phyloP scores from a whole-genome alignment of 208 protist species.

The Kentomonas sorsogonicus region DNA sequence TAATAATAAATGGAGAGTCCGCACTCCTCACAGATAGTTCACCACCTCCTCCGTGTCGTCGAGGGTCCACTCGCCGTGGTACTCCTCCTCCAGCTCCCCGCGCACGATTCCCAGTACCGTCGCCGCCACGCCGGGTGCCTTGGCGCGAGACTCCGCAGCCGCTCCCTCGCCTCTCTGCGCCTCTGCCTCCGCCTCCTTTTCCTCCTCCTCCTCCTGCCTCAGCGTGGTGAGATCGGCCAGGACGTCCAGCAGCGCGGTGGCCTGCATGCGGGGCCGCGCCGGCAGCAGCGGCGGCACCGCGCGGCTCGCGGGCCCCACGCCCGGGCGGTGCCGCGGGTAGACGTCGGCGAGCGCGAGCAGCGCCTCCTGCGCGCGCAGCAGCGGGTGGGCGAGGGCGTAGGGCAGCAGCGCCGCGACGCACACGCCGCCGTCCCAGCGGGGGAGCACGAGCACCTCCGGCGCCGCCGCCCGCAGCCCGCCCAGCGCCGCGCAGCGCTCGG shows the following conservation, averaged over 20 bases:
- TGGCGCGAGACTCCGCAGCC: too few relatives aligned
- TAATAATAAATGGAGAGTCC: too few relatives aligned
- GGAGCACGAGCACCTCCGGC: constrained; percentile 30
- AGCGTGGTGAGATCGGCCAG: constrained; percentile 30
- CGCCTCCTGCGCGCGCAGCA: constrained; percentile 61
- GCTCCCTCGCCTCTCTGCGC: too few relatives aligned
- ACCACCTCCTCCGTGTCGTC: constrained; percentile 38
- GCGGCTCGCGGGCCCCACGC: constrained; percentile 8
- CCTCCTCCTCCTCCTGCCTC: constrained; percentile 33
- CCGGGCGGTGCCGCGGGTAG: constrained; percentile 16
- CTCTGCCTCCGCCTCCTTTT: too few relatives aligned
- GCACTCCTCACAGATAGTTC: too few relatives aligned
- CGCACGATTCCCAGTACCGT: too few relatives aligned
- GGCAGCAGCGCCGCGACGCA: constrained; percentile 43
- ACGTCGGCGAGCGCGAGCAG: constrained; percentile 40
- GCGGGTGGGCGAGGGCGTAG: constrained; percentile 41
- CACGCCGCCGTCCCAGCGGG: constrained; percentile 60
- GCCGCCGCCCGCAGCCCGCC: constrained; percentile 20
- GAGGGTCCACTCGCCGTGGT: constrained; percentile 28
- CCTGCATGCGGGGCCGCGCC: not conserved
- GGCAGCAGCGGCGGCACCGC: not conserved
- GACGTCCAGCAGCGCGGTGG: constrained; percentile 16
- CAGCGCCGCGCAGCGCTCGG: constrained; percentile 17
- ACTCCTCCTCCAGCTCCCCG: too few relatives aligned
- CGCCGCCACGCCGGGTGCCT: too few relatives aligned